phyloP scores from a whole-genome alignment of 805 yeast species.

The Saturnispora gosingensis region DNA sequence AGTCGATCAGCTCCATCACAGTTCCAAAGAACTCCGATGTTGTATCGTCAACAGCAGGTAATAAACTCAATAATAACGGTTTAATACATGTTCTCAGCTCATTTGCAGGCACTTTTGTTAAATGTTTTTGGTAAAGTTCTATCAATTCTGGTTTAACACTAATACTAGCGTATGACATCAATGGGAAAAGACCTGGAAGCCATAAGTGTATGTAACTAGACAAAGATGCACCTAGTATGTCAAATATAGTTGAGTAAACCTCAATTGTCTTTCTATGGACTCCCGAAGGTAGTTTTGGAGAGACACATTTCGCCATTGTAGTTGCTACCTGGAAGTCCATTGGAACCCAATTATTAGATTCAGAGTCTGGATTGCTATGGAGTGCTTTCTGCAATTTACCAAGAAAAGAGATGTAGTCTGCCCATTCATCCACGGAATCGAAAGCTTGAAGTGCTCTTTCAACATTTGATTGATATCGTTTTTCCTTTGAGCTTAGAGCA shows the following conservation, averaged over 20 bases:
- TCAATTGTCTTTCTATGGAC: slow-evolving; percentile 86
- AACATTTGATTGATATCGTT: slow-evolving; percentile 55
- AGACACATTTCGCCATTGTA: slow-evolving; percentile 67
- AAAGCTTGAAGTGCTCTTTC: slow-evolving; percentile 67
- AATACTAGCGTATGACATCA: slow-evolving; percentile 81
- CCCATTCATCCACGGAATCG: slow-evolving; percentile 91
- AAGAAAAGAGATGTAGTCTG: slow-evolving; percentile 88
- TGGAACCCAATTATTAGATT: slow-evolving; percentile 51
- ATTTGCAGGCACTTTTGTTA: slow-evolving; percentile 42
- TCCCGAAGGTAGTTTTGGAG: slow-evolving; percentile 83
- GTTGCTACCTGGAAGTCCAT: slow-evolving; percentile 55
- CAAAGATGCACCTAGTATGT: slow-evolving; percentile 45
- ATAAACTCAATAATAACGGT: slow-evolving; percentile 62
- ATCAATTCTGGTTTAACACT: slow-evolving; percentile 76
- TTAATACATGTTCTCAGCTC: slow-evolving; percentile 48
- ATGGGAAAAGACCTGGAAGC: slow-evolving; percentile 89
- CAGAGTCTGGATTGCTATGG: slow-evolving; percentile 36
- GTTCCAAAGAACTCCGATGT: slow-evolving; percentile 71
- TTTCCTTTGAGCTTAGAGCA: slow-evolving; percentile 49
- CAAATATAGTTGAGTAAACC: slow-evolving; percentile 64
- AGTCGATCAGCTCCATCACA: slow-evolving; percentile 50
- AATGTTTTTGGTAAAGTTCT: slow-evolving; percentile 45
- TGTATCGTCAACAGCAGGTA: slow-evolving; percentile 91
- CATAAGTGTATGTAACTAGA: slow-evolving; percentile 57
- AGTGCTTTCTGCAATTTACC: slow-evolving; percentile 71